A percentile compares a stretch with the other conserved stretches of the same genome.
Evolutionary conservation across 495 filamentous ascomycete genomes (phyloP).

Genomic region (Trichocladium uniseriatum): DNA sequence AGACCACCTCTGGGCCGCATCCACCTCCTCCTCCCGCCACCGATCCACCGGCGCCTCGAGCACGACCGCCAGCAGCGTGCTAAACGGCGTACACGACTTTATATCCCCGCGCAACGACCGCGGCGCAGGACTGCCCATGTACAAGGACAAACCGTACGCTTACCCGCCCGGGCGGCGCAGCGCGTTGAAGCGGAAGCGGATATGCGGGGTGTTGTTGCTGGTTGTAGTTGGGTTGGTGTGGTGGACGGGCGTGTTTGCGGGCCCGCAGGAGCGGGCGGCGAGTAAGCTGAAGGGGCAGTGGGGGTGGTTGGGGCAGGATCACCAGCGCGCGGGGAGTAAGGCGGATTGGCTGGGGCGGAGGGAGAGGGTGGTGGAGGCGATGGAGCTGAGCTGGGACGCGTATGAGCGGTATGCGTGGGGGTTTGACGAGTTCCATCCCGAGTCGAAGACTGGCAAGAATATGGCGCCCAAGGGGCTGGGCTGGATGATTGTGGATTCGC

Average conservation of each 20-base stretch:
- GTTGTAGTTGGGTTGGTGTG: constrained; percentile 46
- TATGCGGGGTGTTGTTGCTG: constrained; percentile 39
- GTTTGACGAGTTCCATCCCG: constrained; percentile 74
- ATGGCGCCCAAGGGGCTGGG: constrained; percentile 81
- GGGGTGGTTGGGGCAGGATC: constrained; percentile 32
- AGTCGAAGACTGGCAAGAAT: constrained; percentile 66
- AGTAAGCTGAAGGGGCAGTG: constrained; percentile 27
- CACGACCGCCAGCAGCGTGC: constrained; percentile 18
- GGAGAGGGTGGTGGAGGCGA: constrained; percentile 81
- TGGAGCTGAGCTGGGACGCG: constrained; percentile 80
- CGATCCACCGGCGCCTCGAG: constrained; percentile 5
- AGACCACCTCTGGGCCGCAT: constrained; percentile 56
- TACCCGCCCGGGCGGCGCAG: constrained; percentile 48
- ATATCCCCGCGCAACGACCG: constrained; percentile 35
- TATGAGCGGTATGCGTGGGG: constrained; percentile 95
- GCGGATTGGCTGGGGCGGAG: constrained; percentile 67
- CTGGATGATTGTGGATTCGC: constrained; percentile 95
- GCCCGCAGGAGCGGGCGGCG: constrained; percentile 22
- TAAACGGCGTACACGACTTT: constrained; percentile 38
- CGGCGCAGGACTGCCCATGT: constrained; percentile 71
- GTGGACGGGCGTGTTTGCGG: constrained; percentile 47
- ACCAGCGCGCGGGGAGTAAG: constrained; percentile 23
- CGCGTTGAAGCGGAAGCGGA: constrained; percentile 39
- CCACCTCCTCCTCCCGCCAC: constrained; percentile 21
- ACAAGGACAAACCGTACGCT: constrained; percentile 94